These are phyloP conservation scores for Beauveria caledonica DNA, from an alignment of 2,329 filamentous ascomycete genomes.

Conservation along the genomic window DNA sequence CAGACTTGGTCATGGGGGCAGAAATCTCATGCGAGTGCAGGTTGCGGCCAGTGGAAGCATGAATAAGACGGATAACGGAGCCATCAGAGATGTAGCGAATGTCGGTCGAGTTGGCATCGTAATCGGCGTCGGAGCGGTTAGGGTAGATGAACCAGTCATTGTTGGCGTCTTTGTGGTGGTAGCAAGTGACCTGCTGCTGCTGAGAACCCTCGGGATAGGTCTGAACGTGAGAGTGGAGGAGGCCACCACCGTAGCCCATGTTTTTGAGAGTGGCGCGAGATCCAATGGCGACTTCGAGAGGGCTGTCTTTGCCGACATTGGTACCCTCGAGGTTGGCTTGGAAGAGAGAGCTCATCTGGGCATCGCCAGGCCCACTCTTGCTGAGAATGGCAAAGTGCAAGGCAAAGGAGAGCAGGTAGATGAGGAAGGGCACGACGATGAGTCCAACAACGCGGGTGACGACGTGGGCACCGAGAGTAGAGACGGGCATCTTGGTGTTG, in stretches of 20 bases:
- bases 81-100: slow-evolving; percentile 72
- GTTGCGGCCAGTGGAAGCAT: slow-evolving; percentile 93
- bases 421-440: slow-evolving; percentile 78
- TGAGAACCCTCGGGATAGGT: slow-evolving; percentile 88
- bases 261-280: slow-evolving; percentile 94
- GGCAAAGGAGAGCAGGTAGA: slow-evolving; percentile 95
- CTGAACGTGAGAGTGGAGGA: slow-evolving; percentile 93
- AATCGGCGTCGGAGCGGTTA: slow-evolving; percentile 69
- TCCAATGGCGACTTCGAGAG: slow-evolving; percentile 81
- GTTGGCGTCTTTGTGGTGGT: slow-evolving; percentile 99
- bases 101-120: slow-evolving; percentile 55
- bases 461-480: slow-evolving; percentile 69
- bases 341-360: slow-evolving; percentile 99
- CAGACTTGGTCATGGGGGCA: slow-evolving; percentile 80
- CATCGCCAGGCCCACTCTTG: slow-evolving; percentile 90
- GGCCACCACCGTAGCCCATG: slow-evolving; percentile 96
- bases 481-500: slow-evolving; percentile 77
- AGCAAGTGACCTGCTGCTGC: slow-evolving; percentile 97
- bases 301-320: slow-evolving; percentile 88
- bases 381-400: slow-evolving; percentile 90
- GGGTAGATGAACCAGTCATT: slow-evolving; percentile 99
- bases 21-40: slow-evolving; percentile 88
- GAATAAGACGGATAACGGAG: slow-evolving; percentile 75
- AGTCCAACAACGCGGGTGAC: slow-evolving; percentile 74
- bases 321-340: slow-evolving; percentile 93